Base-by-base conservation (phyloP, 2,329 filamentous ascomycete genomes). In the Scedosporium apiospermum region DNA sequence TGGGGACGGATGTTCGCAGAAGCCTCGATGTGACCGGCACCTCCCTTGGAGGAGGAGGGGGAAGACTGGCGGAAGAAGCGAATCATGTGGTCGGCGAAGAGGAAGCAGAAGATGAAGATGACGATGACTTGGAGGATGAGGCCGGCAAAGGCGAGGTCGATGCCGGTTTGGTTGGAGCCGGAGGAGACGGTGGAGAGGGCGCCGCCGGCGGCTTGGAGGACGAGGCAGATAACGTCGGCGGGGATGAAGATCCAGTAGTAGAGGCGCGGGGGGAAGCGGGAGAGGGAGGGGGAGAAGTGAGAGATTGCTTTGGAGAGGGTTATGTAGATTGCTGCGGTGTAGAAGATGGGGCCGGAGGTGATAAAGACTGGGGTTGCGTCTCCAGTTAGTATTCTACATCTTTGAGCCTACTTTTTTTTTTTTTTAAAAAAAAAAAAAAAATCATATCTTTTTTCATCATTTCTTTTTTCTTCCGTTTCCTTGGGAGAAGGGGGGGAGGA, bases 241-340 rank as follows among this genome's bases (percentile, higher is more conserved):
- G 80, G 80, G 70, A 83, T 80, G 72, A 81, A 81, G 70, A 78
- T 71, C 75, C 74, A 80, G 74, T 75, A 75, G 66, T 78, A 76
- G 51, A 77, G 69, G 51, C 70, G 67, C 14, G 78, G 77, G 51
- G 70, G 72, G 71, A 81, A 75, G 62, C 77, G 76, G 16, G 78
- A 78, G 46, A 79, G 69, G 2, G 73, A 68, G 3, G 72, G 73
- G 1, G 71, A 73, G 64, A 79, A 71, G 70, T 69, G 44, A 42
- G 51, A 30, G 10, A 65, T 65, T 62, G 73, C 68, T 65, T 75
- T 75, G 65, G 72, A 74, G 34, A 88, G 77, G 34, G 83, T 87
- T 62, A 89, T 80, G 70, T 89, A 90, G 69, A 89, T 85, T 64
- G 84, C 84, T 0, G 86, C 87, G 30, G 83, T 66, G 80, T 83